Base-by-base conservation (phyloP, 2,329 filamentous ascomycete species). In the Phaeosphaeriaceae sp. region DNA sequence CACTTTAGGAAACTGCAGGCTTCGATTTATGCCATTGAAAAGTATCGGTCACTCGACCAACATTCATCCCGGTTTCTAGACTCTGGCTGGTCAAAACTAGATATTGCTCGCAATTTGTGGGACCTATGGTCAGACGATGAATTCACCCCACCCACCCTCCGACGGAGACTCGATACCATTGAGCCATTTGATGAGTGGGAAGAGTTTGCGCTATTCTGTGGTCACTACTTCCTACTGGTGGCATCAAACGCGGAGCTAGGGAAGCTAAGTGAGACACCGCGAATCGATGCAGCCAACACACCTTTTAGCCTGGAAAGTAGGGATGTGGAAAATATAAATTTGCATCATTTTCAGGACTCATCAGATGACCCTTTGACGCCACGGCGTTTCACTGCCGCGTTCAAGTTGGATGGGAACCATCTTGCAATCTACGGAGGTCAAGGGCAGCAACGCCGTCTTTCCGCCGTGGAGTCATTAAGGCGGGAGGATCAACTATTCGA, bases 141-240 rank as follows among this genome's bases (percentile, higher is more conserved):
- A 2, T 92, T 92, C 68, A 74, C 96, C 16, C 79, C 78, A 5
- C 65, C 80, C 1, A 73, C 79, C 1, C 81, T 90, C 53, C 82
- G 90, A 55, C 76, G 69, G 29, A 75, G 75, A 9, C 74, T 97
- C 12, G 87, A 96, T 60, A 67, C 76, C 1, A 73, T 92, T 13
- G 93, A 97, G 66, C 85, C 88, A 1, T 97, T 97, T 67, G 93
- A 97, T 70, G 92, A 97, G 73, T 96, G 91, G 91, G 93, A 97
- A 72, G 93, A 97, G 64, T 92, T 97, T 67, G 86, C 88, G 2
- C 77, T 96, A 1, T 96, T 95, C 70, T 85, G 84, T 2, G 86
- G 86, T 28, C 92, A 97, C 72, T 96, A 96, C 72, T 89, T 92
- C 60, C 75, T 97, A 35, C 79, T 96, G 7, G 79, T 85, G 16